These are phyloP conservation scores for Hericium erinaceus DNA, from an alignment of 768 basidiomycete species.

Conservation along the genomic window DNA sequence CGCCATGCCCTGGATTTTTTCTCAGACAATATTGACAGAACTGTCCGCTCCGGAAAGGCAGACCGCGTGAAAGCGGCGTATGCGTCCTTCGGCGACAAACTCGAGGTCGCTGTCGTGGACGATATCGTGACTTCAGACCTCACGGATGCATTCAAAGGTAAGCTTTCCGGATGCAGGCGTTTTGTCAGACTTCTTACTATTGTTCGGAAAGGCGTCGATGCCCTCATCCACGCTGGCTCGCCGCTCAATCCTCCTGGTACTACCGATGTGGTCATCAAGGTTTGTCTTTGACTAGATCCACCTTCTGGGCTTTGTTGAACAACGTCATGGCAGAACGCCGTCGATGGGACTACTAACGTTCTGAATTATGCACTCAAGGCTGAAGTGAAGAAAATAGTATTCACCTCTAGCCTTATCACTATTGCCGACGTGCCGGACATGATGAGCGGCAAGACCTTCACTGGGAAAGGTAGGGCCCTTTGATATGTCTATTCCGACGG, in stretches of 20 bases:
- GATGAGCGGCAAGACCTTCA: too few species aligned
- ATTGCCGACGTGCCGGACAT: background rate
- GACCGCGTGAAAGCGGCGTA: slow-evolving; percentile 6
- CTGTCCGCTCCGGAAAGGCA: slow-evolving; percentile 15
- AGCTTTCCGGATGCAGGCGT: background rate
- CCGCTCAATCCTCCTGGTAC: background rate
- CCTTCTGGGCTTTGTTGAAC: background rate
- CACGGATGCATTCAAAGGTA: slow-evolving; percentile 13
- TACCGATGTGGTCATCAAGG: slow-evolving; percentile 10
- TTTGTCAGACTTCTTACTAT: too few species aligned
- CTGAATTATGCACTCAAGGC: slow-evolving; percentile 4
- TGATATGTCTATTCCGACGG: too few species aligned
- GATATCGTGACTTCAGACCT: slow-evolving; percentile 17
- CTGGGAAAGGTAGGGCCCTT: too few species aligned
- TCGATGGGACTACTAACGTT: slow-evolving; percentile 9
- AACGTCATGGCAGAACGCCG: background rate
- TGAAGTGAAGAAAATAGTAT: slow-evolving; percentile 4
- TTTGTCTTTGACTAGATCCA: background rate
- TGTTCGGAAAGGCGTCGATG: slow-evolving; percentile 4
- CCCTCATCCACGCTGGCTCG: slow-evolving; percentile 11
- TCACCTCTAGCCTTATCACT: slow-evolving; percentile 5
- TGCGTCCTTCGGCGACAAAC: slow-evolving; percentile 9
- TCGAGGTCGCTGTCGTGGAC: slow-evolving; percentile 12
- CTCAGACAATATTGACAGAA: slow-evolving; percentile 1
- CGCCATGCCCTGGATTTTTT: background rate